phyloP scores from a whole-genome alignment of 2,329 filamentous ascomycete species.

The Sarocladiaceae sp. region DNA sequence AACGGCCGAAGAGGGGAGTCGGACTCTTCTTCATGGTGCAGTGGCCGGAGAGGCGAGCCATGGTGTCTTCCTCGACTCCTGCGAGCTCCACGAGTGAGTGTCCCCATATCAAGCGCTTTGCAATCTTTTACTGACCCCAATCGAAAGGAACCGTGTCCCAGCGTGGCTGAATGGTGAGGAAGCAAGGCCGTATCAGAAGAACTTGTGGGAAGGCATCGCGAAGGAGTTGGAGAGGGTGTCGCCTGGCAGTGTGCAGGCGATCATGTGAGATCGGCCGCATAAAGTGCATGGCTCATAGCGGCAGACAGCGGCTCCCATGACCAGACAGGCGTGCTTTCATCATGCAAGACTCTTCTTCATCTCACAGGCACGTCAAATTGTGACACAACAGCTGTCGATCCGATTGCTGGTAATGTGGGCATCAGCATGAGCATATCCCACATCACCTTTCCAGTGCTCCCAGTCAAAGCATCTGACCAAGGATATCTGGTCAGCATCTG shows the following conservation, averaged over 20 bases:
- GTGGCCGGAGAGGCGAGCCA: slow-evolving; percentile 22
- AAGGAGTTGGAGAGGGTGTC: slow-evolving; percentile 22
- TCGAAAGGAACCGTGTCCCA: slow-evolving; percentile 16
- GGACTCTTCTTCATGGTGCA: slow-evolving; percentile 22
- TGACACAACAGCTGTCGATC: neutral
- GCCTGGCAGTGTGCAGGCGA: slow-evolving; percentile 20
- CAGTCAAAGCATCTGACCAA: slow-evolving; percentile 4
- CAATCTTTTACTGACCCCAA: neutral
- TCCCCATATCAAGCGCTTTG: neutral
- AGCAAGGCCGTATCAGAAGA: slow-evolving; percentile 17
- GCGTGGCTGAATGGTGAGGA: slow-evolving; percentile 19
- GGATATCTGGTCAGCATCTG: neutral
- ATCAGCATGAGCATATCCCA: slow-evolving; percentile 4
- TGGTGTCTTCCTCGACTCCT: slow-evolving; percentile 20
- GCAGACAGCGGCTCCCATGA: neutral
- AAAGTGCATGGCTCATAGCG: neutral
- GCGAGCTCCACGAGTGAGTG: slow-evolving; percentile 24
- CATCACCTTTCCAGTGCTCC: neutral
- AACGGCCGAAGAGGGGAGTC: slow-evolving; percentile 22
- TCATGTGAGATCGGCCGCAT: neutral
- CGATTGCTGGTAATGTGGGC: no score
- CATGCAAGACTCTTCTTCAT: no score
- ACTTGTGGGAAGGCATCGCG: slow-evolving; percentile 22
- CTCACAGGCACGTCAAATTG: neutral
- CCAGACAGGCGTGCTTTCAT: no score